Base-by-base conservation (phyloP, 106 monocot genomes). In the Dendrobium officinale region DNA sequence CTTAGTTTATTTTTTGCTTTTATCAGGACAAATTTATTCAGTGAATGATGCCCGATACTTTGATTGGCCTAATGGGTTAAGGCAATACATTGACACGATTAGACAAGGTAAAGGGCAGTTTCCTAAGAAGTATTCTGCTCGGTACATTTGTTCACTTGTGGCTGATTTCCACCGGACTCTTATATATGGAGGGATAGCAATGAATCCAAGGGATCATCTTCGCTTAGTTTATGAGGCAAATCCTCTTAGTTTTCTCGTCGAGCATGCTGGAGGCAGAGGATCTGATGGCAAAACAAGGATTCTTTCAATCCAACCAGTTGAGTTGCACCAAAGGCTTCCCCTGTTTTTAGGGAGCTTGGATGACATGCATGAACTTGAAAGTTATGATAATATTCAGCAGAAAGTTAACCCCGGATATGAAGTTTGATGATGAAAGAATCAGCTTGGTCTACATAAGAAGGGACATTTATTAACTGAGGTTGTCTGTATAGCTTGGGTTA, bases 191-290 rank as follows among this genome's bases (percentile, higher is more conserved):
- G 95, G 98, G 61, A 79, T 95, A 9, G 88, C 83, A 11, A 95
- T 99, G 98, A 99, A 99, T 79, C 98, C 98, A 66, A 99, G 98
- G 79, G 88, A 91, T 42, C 95, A 99, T 85, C 95, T 99, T 81
- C 92, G 95, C 11, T 75, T 99, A 80, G 91, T 99, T 58, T 99
- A 99, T 73, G 95, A 99, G 79, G 95, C 92, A 33, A 99, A 99
- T 77, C 98, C 98, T 61, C 89, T 98, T 56, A 95, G 95, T 90
- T 99, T 91, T 80, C 86, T 98, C 15, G 92, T 89, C 43, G 97
- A 98, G 67, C 84, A 95, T 79, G 97, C 97, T 61, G 97, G 98
- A 72, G 98, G 98, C n/a, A 91, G 84, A 73, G 95, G 92, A 2
- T 95, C 98, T 56, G 95, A 98, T 87, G 98, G 98, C 29, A 92